phyloP scores from a whole-genome alignment of 345 rosid genomes.

The Hypericum perforatum region DNA sequence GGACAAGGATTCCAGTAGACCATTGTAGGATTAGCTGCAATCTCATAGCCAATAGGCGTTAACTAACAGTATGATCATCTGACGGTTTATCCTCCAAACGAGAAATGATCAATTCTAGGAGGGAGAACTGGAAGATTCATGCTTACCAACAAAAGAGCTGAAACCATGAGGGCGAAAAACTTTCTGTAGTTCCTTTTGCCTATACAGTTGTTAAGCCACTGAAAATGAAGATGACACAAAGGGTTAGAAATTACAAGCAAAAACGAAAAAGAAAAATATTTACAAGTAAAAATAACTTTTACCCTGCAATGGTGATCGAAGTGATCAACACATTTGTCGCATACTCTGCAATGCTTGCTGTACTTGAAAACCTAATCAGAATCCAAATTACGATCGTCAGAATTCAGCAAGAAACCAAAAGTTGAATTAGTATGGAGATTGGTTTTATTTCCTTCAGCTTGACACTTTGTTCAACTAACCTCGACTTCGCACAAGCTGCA shows the following conservation, averaged over 20 bases:
- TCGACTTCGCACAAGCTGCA: constrained; percentile 97
- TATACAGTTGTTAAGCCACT: constrained; percentile 98
- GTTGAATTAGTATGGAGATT: too few species aligned
- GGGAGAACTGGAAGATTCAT: constrained; percentile 11
- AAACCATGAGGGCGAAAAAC: constrained; percentile 89
- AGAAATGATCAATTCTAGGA: constrained; percentile 6
- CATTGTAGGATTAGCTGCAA: constrained; percentile 98
- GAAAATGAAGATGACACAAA: constrained; percentile 19
- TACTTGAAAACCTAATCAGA: constrained; percentile 74
- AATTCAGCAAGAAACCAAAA: too few species aligned
- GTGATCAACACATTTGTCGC: constrained; percentile 86
- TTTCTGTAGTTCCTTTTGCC: constrained; percentile 80
- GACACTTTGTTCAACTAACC: constrained; percentile 33
- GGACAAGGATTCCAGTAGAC: constrained; percentile 76
- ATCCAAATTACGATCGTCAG: neutral
- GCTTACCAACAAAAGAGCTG: constrained; percentile 79
- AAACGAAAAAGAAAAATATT: neutral
- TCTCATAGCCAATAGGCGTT: constrained; percentile 18
- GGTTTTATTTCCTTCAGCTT: too few species aligned
- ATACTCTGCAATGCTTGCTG: constrained; percentile 97
- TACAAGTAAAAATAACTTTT: constrained; percentile 12
- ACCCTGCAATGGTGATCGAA: constrained; percentile 99
- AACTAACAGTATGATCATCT: constrained; percentile 8
- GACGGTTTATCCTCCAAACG: neutral
- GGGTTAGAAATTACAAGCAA: constrained; percentile 1